A percentile compares a stretch with the other conserved stretches of the same genome.
Evolutionary conservation across 345 rosid species (phyloP).

Genomic region (Eucalyptus pumila): DNA sequence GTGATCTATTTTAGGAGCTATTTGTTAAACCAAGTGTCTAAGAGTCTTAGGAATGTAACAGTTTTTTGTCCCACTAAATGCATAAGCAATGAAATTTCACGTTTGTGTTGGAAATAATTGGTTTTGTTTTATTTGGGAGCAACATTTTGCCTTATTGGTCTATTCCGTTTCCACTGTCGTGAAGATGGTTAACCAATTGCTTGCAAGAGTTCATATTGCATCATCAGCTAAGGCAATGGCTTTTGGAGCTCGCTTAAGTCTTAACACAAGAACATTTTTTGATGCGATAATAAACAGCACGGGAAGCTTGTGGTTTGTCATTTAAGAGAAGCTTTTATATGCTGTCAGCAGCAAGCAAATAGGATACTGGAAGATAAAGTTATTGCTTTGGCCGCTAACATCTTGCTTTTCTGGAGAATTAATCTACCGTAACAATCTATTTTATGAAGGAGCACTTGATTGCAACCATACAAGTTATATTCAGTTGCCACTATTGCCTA

Average conservation of each 20-base stretch:
- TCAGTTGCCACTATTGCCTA: background rate
- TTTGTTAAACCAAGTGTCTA: background rate
- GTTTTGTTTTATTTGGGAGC: background rate
- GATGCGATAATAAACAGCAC: conserved; percentile 37
- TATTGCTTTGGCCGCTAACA: background rate
- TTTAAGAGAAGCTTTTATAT: background rate
- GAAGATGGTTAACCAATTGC: conserved; percentile 91
- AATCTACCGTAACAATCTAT: background rate
- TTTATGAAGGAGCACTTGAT: background rate
- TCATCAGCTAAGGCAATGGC: conserved; percentile 95
- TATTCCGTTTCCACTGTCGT: conserved; percentile 33
- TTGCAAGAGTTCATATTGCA: conserved; percentile 96
- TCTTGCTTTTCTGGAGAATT: background rate
- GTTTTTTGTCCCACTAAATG: background rate
- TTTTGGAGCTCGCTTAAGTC: conserved; percentile 84
- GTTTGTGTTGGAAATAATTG: background rate
- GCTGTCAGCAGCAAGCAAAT: background rate
- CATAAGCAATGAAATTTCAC: background rate
- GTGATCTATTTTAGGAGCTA: background rate
- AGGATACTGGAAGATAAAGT: background rate
- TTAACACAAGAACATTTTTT: conserved; percentile 60
- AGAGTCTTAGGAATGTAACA: background rate
- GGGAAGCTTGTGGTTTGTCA: conserved; percentile 75
- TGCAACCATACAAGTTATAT: background rate
- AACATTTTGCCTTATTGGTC: background rate